phyloP scores from a whole-genome alignment of 805 yeast genomes.

The Ogataea corticis region DNA sequence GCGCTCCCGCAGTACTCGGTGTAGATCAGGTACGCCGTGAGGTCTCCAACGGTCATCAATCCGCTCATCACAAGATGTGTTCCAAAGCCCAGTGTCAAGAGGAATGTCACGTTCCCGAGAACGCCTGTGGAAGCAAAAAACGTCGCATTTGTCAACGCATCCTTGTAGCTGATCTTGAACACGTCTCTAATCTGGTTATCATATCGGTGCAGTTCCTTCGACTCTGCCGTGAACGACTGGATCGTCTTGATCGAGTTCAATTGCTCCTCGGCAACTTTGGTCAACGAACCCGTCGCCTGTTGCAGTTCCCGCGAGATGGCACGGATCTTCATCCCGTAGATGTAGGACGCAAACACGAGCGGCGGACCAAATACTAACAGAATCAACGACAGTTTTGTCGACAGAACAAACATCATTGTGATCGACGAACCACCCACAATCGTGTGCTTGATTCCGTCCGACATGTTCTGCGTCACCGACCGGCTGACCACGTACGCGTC shows the following conservation, averaged over 20 bases:
- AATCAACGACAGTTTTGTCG: conserved; percentile 74
- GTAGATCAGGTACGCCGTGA: conserved; percentile 91
- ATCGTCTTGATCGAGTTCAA: conserved; percentile 83
- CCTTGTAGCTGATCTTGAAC: conserved; percentile 71
- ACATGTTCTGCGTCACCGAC: conserved; percentile 82
- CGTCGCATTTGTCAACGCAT: conserved; percentile 77
- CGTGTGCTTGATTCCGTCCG: conserved; percentile 85
- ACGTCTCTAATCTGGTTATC: conserved; percentile 69
- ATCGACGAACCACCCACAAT: conserved; percentile 82
- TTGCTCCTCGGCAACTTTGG: conserved; percentile 91
- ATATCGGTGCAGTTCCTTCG: conserved; percentile 72
- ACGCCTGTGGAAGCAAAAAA: conserved; percentile 81
- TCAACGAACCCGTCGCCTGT: conserved; percentile 80
- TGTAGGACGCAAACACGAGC: conserved; percentile 71
- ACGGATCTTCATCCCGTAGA: conserved; percentile 82
- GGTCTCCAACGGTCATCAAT: conserved; percentile 78
- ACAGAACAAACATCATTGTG: conserved; percentile 86
- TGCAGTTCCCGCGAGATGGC: conserved; percentile 75
- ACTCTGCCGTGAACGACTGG: conserved; percentile 88
- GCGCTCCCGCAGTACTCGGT: conserved; percentile 94
- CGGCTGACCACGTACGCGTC: conserved; percentile 89
- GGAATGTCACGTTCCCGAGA: conserved; percentile 76
- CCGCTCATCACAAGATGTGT: conserved; percentile 76
- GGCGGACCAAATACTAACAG: conserved; percentile 86
- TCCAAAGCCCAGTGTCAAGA: conserved; percentile 77